These are phyloP conservation scores for Pichia gijzeniarum DNA, from an alignment of 805 yeast species.

Conservation along the genomic window DNA sequence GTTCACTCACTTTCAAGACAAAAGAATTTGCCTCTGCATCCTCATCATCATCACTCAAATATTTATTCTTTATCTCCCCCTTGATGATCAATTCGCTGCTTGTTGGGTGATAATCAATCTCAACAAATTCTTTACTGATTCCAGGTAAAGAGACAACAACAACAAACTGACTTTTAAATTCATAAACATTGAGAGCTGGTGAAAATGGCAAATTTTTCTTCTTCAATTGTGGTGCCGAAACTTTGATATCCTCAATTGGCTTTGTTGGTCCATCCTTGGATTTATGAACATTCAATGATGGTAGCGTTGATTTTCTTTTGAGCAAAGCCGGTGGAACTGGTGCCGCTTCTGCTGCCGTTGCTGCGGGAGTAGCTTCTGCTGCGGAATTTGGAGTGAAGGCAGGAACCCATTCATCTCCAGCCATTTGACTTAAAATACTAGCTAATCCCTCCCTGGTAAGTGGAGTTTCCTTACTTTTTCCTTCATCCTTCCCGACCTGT, in stretches of 20 bases:
- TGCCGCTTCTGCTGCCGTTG: background rate
- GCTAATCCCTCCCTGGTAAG: conserved; percentile 11
- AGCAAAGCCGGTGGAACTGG: conserved; percentile 1
- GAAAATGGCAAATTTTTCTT: conserved; percentile 41
- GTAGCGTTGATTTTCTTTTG: conserved; percentile 14
- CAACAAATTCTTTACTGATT: conserved; percentile 44
- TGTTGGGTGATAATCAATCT: conserved; percentile 54
- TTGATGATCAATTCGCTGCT: conserved; percentile 46
- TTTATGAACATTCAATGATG: conserved; percentile 19
- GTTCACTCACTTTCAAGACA: conserved; percentile 42
- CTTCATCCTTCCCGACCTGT: background rate
- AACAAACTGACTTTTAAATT: conserved; percentile 38
- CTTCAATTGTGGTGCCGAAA: conserved; percentile 10
- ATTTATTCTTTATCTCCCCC: conserved; percentile 40
- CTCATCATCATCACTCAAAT: conserved; percentile 28
- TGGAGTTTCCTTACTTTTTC: conserved; percentile 3
- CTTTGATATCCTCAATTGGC: conserved; percentile 5
- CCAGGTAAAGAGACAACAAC: conserved; percentile 55
- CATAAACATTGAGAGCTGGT: conserved; percentile 55
- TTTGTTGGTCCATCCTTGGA: background rate
- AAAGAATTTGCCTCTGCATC: conserved; percentile 26
- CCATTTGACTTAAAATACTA: conserved; percentile 6
- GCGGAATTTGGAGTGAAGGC: too few species aligned
- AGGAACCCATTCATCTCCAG: background rate
- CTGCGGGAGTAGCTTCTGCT: background rate